Conservation (phyloP, 768 basidiomycete genomes). For the Lactarius sp. region DNA sequence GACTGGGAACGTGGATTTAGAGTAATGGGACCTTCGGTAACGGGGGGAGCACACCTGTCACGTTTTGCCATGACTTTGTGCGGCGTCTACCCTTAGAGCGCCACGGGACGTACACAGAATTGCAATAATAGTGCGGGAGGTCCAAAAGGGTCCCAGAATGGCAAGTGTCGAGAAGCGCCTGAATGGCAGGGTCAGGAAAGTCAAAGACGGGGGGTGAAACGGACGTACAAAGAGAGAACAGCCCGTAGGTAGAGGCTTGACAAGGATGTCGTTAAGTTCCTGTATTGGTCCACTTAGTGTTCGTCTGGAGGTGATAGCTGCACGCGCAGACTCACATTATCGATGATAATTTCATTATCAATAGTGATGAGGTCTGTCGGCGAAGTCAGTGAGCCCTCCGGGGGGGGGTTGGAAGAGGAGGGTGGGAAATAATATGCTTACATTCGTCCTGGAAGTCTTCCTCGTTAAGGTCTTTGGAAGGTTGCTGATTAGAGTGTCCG, state of each 20-base stretch:
- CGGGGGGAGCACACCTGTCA: constrained; percentile 16
- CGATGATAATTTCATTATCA: constrained; percentile 24
- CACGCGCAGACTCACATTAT: constrained; percentile 22
- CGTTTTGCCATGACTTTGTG: constrained; percentile 22
- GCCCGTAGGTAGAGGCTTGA: constrained; percentile 25
- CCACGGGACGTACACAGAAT: constrained; percentile 27
- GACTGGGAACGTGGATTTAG: not conserved
- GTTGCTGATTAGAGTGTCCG: constrained; percentile 20
- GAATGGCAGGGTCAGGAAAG: not conserved
- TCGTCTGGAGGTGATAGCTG: not conserved
- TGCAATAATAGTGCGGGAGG: constrained; percentile 27
- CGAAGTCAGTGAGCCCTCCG: not conserved
- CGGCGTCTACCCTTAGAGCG: constrained; percentile 24
- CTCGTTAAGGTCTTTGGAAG: constrained; percentile 15
- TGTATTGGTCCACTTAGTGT: constrained; percentile 7
- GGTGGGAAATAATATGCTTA: not conserved
- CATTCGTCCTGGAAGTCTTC: constrained; percentile 21
- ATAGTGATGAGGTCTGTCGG: constrained; percentile 20
- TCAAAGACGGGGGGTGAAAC: not conserved
- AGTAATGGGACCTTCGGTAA: not conserved
- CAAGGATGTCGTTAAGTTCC: constrained; percentile 26
- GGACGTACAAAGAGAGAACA: constrained; percentile 22
- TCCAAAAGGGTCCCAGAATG: constrained; percentile 28
- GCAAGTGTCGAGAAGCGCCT: constrained; percentile 28
- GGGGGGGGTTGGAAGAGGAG: not conserved